phyloP scores from a whole-genome alignment of 257 asterid genomes.

The Rubia yunnanensis region DNA sequence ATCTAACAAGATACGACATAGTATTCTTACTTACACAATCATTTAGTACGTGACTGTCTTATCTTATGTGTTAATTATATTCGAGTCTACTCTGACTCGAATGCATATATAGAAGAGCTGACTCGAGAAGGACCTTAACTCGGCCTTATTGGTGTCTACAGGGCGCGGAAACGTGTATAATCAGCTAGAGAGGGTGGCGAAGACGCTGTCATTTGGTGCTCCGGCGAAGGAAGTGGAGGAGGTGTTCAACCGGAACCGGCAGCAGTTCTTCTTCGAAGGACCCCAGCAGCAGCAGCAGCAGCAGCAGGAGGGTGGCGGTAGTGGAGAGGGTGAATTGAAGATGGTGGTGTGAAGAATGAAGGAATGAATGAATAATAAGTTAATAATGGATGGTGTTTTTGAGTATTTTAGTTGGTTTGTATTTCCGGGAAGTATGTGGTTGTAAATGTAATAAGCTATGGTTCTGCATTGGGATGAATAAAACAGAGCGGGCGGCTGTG shows the following conservation, averaged over 20 bases:
- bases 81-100: too few relatives aligned
- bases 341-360: slow-evolving; percentile 11
- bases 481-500: too few relatives aligned
- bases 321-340: slow-evolving; percentile 21
- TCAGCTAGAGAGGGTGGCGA: slow-evolving; percentile 46
- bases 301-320: slow-evolving; percentile 4
- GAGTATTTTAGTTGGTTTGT: neutral
- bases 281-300: slow-evolving; percentile 29
- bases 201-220: slow-evolving; percentile 49
- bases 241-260: slow-evolving; percentile 35
- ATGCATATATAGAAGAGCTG: too few relatives aligned
- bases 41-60: too few relatives aligned
- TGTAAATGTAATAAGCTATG: neutral
- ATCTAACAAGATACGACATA: too few relatives aligned
- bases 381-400: neutral
- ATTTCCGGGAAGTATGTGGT: neutral
- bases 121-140: too few relatives aligned
- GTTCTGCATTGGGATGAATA: neutral
- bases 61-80: too few relatives aligned
- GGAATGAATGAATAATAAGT: neutral
- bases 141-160: neutral
- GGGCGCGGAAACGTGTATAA: slow-evolving; percentile 47
- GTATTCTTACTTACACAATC: too few relatives aligned
- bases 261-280: slow-evolving; percentile 55
- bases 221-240: slow-evolving; percentile 60